Base-by-base conservation (phyloP, 202 grass and related monocot species). In the Zoysia matrella region DNA sequence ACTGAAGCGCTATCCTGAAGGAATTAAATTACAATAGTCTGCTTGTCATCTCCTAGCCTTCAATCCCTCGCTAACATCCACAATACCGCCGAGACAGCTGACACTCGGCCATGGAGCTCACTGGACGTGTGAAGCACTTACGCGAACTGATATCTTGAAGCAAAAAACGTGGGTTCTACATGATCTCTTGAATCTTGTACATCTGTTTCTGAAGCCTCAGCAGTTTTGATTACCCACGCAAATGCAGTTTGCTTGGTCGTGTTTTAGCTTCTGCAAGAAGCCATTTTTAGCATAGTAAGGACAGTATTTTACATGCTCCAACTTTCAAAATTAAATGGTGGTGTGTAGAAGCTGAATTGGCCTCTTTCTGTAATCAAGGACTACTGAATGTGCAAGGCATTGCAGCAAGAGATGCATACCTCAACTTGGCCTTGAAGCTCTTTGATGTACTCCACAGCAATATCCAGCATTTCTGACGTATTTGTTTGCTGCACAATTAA, bases 381-480 rank as follows among this genome's bases (percentile, higher is more conserved):
- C 10, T 47, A 62, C 9, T 72, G 15, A 30, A 57, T 15, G 14
- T 4, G 55, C 8, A 65, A 16, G 13, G 39, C 7, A 16, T 45
- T 74, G 14, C 41, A 58, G 7, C 41, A 45, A 58, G 47, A 30
- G 22, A 30, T 30, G 22, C 84, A 72, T 87, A 98, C 95, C 95
- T 98, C 79, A 73, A 95, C 46, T 84, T 95, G 80, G 63, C 69
- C 87, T 82, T 98, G 91, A 6, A 98, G 84, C 45, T 91, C 90
- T 83, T 75, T 95, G 71, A 98, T 98, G 88, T 98, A 85, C 47
- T 93, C 89, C 18, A 98, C 87, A 66, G 95, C 92, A 73, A 95
- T 81, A 47, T 98, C 95, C 83, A 98, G 78, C 95, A 98, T 98
- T 55, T 98, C 96, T 60, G 92, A 92, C 46, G 89, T 93, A 78